These are phyloP conservation scores for Coemansia sp. DNA, from an alignment of 192 early-diverging fungal species.

Conservation along the genomic window DNA sequence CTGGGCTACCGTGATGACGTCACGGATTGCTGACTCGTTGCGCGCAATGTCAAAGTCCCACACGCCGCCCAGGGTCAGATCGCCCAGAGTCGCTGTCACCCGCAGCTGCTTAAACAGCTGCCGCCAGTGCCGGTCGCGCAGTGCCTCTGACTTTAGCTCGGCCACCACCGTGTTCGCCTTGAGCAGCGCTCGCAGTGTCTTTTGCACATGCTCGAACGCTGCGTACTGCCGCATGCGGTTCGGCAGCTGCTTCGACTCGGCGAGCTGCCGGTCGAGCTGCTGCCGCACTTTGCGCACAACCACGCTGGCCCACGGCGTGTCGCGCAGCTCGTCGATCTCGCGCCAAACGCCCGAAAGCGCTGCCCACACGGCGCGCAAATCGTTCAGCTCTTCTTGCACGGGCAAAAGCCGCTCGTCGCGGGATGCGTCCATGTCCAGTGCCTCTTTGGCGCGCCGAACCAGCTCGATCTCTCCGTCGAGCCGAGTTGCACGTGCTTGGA, in stretches of 20 bases:
- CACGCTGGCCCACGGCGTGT: conserved; percentile 82
- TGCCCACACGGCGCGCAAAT: conserved; percentile 92
- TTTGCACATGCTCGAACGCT: conserved; percentile 92
- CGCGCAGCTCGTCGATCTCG: conserved; percentile 78
- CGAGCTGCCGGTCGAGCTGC: conserved; percentile 78
- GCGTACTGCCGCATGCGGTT: conserved; percentile 96
- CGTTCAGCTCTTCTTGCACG: conserved; percentile 87
- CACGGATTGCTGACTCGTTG: conserved; percentile 82
- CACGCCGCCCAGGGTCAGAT: conserved; percentile 91
- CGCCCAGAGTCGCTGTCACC: conserved; percentile 69
- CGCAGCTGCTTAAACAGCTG: conserved; percentile 84
- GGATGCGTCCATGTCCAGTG: conserved; percentile 79
- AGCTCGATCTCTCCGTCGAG: conserved; percentile 84
- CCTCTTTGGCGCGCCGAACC: conserved; percentile 89
- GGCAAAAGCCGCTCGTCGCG: conserved; percentile 73
- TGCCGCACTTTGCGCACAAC: conserved; percentile 89
- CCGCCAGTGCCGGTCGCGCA: conserved; percentile 97
- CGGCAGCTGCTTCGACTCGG: conserved; percentile 88
- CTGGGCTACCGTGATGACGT: conserved; percentile 89
- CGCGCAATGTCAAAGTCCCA: conserved; percentile 92
- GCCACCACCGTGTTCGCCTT: conserved; percentile 78
- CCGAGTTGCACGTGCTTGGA: conserved; percentile 78
- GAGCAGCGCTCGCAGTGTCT: conserved; percentile 73
- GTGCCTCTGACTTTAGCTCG: conserved; percentile 94
- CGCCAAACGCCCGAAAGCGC: conserved; percentile 81